Evolutionary conservation across 345 rosid genomes (phyloP).

Genomic region (Ceriops tagal): DNA sequence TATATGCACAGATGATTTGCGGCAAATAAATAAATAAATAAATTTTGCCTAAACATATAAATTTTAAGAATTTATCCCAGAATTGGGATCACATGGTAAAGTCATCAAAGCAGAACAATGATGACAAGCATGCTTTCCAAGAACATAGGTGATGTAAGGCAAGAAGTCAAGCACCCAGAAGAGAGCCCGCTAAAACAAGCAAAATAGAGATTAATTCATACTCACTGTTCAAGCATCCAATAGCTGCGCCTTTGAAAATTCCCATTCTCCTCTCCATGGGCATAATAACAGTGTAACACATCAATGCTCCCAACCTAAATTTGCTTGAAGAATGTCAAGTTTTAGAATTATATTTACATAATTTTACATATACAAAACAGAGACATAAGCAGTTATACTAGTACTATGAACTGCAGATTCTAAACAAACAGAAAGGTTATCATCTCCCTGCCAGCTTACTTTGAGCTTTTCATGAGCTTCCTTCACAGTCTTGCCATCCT

Average conservation of each 20-base stretch:
- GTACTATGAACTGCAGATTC: background rate
- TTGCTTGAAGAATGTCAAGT: slow-evolving; percentile 31
- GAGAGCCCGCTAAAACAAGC: background rate
- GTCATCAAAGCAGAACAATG: background rate
- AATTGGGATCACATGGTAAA: background rate
- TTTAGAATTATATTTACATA: background rate
- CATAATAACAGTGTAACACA: slow-evolving; percentile 92
- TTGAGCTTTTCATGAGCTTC: slow-evolving; percentile 94
- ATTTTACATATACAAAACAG: background rate
- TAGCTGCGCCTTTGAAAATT: slow-evolving; percentile 93
- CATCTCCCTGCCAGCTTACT: slow-evolving; percentile 28
- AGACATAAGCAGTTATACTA: background rate
- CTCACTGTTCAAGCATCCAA: slow-evolving; percentile 95
- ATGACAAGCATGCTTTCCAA: background rate
- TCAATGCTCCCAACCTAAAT: slow-evolving; percentile 90
- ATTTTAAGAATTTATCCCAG: background rate
- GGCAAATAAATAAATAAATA: background rate
- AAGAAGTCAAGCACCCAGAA: background rate
- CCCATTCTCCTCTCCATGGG: slow-evolving; percentile 91
- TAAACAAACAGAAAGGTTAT: background rate
- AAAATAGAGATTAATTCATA: slow-evolving; percentile 10
- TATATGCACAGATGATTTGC: background rate
- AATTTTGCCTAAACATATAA: background rate
- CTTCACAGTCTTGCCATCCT: slow-evolving; percentile 51
- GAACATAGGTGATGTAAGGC: background rate